A percentile compares a stretch with the other conserved stretches of the same genome.
These are phyloP conservation scores for Tolypocladium album DNA, from an alignment of 2,329 filamentous ascomycete species.

Conservation along the genomic window DNA sequence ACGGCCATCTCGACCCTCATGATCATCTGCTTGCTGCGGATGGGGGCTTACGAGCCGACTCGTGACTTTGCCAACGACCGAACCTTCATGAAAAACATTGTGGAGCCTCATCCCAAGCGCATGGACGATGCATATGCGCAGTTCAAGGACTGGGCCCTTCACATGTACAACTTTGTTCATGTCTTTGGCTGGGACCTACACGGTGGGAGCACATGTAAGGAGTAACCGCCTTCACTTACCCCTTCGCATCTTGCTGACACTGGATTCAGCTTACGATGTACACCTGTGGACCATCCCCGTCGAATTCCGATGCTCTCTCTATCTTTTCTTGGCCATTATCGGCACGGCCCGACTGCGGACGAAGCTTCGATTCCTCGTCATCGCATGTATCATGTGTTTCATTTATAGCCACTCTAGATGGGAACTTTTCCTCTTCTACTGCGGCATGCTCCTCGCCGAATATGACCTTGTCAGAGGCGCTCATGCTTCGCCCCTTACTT, in stretches of 20 bases:
- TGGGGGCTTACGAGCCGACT: conserved; percentile 38
- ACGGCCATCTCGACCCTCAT: conserved; percentile 38
- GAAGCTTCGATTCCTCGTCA: conserved; percentile 27
- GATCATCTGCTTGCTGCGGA: conserved; percentile 30
- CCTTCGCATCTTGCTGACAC: conserved; percentile 8
- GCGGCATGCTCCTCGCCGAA: conserved; percentile 45
- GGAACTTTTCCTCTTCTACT: conserved; percentile 45
- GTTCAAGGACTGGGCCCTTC: conserved; percentile 32
- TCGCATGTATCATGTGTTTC: conserved; percentile 31
- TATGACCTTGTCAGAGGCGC: conserved; percentile 37
- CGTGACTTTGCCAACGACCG: conserved; percentile 32
- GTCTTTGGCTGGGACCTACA: conserved; percentile 39
- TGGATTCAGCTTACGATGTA: conserved; percentile 34
- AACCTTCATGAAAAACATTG: conserved; percentile 34
- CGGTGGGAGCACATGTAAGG: conserved; percentile 33
- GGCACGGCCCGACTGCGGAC: conserved; percentile 36
- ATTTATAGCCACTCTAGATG: conserved; percentile 37
- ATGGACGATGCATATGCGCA: conserved; percentile 27
- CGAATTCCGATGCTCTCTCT: conserved; percentile 47
- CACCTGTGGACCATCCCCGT: conserved; percentile 55
- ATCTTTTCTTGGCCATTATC: conserved; percentile 42
- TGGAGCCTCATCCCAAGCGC: conserved; percentile 34
- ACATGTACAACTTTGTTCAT: conserved; percentile 39
- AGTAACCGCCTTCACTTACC: neutral
- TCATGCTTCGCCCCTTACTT: conserved; percentile 21